Evolutionary conservation across 306 rosid genomes (phyloP), one percentile per base, ranked within the genome.

Genomic region (Dalbergia oliveri): DNA sequence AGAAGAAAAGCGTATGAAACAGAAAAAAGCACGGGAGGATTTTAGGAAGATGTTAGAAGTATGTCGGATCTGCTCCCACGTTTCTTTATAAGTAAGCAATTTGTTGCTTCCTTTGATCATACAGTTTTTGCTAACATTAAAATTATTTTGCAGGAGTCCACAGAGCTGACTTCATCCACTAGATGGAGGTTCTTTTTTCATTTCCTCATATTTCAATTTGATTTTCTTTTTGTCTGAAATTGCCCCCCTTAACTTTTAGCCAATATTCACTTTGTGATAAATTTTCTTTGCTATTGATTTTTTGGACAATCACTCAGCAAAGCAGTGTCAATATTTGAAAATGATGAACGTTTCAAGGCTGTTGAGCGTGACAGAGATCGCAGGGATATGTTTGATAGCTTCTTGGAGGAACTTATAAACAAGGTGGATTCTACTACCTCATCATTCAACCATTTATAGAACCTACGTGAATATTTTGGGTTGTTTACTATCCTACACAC

Each of bases 281-380:
- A 41, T 78, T 76, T 62, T 73, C 65, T 69, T 75, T 86, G 26
- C 31, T 34, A 62, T 79, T 67, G 41, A 15, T 72, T 76, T 49
- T 75, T 12, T 72, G 51, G 35, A 79, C 33, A 58, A 82, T 82
- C 59, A 60, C 78, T 51, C 94, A 94, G 98, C 82, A 94, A 94
- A 92, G 92, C 86, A 65, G 89, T 81, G 74, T 58, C 88, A 14
- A 75, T 91, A 41, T 94, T 92, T 86, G 98, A 92, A 77, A 85
- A 88, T 75, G 97, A 94, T 86, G 97, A 88, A 59, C 93, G 98
- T 14, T 94, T 89, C 83, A 91, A 84, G 83, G 97, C 97, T 56
- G 85, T 94, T 61, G 98, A 94, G 60, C 91, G 97, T 77, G 97
- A 92, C 56, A 87, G 97, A 85, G 97, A 94, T 65, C 92, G 98